Evolutionary conservation across 2,329 filamentous ascomycete species (phyloP), one percentile per base, ranked within the genome.

Genomic region (Aspergillus latus): DNA sequence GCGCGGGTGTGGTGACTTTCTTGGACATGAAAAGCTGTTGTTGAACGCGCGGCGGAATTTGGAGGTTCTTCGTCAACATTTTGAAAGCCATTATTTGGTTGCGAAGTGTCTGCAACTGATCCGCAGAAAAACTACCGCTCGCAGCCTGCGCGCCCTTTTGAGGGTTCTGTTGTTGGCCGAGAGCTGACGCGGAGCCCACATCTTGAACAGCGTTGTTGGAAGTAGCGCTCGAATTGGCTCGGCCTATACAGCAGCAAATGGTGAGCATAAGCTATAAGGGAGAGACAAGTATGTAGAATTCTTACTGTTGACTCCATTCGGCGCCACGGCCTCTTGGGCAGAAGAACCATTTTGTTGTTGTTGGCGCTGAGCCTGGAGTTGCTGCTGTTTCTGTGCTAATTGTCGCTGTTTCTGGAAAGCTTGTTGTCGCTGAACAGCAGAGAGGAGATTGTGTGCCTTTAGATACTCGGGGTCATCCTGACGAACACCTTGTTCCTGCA

Each of bases 51-150:
- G 84, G 75, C 1, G 93, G 91, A 2, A 97, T 85, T 0, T 92
- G 88, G 11, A 88, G 81, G 64, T 96, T 96, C 74, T 94, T 95
- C 4, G 90, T 88, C 3, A 99, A 80, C 63, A 92, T 82, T 74
- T 95, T 95, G 76, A 97, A 97, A 0, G 93, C 92, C 65, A 88
- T 82, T 49, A 97, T 96, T 72, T 99, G 94, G 62, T 89, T 87
- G 58, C 90, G 83, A 8, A 99, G 78, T 43, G 90, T 84, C 26
- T 83, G 81, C 46, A 96, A 78, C 71, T 99, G 94, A 55, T 94
- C 89, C 26, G 84, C 82, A 10, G 86, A 87, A 70, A 96, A 92
- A 59, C 86, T 86, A 49, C 82, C 81, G 44, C 68, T 66, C n/a
- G 69, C 61, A 37, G 64, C 64, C 6, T 66, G 61, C 4, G 63